Percentiles rank a stretch among this genome's conserved stretches.
These are phyloP conservation scores for Phytophthora chlamydospora DNA, from an alignment of 352 stramenopile genomes.

Conservation along the genomic window DNA sequence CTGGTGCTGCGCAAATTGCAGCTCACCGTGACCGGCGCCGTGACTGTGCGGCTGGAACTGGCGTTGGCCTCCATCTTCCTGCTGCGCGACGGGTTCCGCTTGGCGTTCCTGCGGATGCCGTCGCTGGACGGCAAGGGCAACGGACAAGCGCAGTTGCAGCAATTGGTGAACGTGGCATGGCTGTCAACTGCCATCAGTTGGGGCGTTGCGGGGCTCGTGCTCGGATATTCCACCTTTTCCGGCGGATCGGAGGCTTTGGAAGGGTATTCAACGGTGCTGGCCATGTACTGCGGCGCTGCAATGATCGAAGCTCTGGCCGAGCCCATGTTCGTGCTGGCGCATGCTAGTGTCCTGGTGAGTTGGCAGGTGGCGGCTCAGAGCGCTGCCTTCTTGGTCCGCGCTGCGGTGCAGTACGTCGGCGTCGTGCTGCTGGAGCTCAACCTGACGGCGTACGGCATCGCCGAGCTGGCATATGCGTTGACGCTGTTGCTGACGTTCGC, in stretches of 20 bases:
- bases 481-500: constrained; percentile 68
- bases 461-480: constrained; percentile 75
- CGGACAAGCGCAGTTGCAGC: constrained; percentile 43
- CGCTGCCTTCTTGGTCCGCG: constrained; percentile 74
- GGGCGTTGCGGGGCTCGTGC: constrained; percentile 44
- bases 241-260: constrained; percentile 7
- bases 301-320: constrained; percentile 83
- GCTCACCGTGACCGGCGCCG: constrained; percentile 79
- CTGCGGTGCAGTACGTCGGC: constrained; percentile 68
- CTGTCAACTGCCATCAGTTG: constrained; percentile 72
- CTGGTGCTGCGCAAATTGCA: constrained; percentile 76
- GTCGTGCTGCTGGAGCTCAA: constrained; percentile 67
- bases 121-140: constrained; percentile 52
- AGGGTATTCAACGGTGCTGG: constrained; percentile 63
- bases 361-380: constrained; percentile 84
- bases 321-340: constrained; percentile 82
- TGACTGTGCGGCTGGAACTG: constrained; percentile 89
- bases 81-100: constrained; percentile 88
- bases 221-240: constrained; percentile 26
- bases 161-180: constrained; percentile 82
- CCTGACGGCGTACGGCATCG: constrained; percentile 76
- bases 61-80: constrained; percentile 90
- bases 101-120: constrained; percentile 85
- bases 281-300: constrained; percentile 78
- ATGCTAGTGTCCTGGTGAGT: constrained; percentile 82